phyloP scores from a whole-genome alignment of 2,329 filamentous ascomycete species.

The Capronia americana region DNA sequence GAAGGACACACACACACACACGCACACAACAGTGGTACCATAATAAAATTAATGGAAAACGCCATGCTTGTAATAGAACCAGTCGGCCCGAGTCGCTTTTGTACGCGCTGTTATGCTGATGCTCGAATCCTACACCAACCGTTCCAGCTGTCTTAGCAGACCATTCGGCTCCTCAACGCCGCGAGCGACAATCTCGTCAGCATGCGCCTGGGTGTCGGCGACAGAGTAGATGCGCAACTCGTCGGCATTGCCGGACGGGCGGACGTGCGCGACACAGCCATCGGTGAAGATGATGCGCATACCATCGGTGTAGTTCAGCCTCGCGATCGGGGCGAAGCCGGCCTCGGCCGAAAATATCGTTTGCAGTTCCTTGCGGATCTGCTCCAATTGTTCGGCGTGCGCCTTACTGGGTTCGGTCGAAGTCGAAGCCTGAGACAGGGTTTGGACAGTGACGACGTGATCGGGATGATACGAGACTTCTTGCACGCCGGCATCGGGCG shows the following conservation, averaged over 20 bases:
- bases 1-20: too few species aligned
- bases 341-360: constrained; percentile 42
- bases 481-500: constrained; percentile 37
- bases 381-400: not conserved
- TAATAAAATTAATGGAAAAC: too few species aligned
- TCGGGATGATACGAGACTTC: constrained; percentile 35
- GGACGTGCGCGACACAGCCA: constrained; percentile 45
- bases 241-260: constrained; percentile 46
- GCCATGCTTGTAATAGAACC: too few species aligned
- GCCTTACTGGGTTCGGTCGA: not conserved
- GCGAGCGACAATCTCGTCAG: constrained; percentile 41
- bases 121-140: not conserved
- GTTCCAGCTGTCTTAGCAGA: not conserved
- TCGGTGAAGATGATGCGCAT: constrained; percentile 44
- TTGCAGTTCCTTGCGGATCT: constrained; percentile 24
- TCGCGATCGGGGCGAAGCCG: constrained; percentile 40
- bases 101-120: too few species aligned
- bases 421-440: not conserved
- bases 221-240: constrained; percentile 46
- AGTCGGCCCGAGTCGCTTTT: too few species aligned
- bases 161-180: constrained; percentile 35
- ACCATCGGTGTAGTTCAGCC: constrained; percentile 45
- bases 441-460: constrained; percentile 24
- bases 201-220: constrained; percentile 43
- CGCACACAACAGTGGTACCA: too few species aligned